Evolutionary conservation across 495 filamentous ascomycete genomes (phyloP), one percentile per base, ranked within the genome.

Genomic region (Ramalina intermedia): DNA sequence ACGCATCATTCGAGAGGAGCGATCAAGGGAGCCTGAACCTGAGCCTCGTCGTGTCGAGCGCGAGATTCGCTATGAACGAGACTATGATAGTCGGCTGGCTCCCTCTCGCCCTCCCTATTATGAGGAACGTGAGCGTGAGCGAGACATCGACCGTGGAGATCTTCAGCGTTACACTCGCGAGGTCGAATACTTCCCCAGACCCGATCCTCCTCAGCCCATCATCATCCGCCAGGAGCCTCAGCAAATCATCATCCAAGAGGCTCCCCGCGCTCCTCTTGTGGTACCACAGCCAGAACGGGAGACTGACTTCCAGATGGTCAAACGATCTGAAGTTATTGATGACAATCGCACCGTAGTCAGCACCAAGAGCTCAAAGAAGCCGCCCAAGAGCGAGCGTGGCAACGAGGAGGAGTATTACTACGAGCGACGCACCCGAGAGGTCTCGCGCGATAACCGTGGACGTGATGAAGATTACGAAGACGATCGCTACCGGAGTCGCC

Each of bases 241-340:
- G 56, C 76, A 75, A 58, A 76, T 89, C 66, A 82, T 87, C 56
- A 72, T 87, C 51, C 75, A 83, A 60, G 80, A 88, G 69, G 72
- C 75, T 4, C 78, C 80, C n/a, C 79, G 76, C 42, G 69, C 78
- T 41, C 79, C 79, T 7, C 69, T 86, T 49, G 77, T 88, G 44
- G 58, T 84, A 37, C 74, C 72, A 37, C 57, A 59, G 33, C 53
- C 33, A 41, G 46, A 72, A 23, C 70, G 81, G 33, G 80, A 87
- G 51, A 75, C 80, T 41, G 72, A 75, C 5, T 83, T 78, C 56
- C 81, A 82, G 45, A 63, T 87, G 48, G 73, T 87, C 49, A 73
- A 82, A 41, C 79, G 80, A 43, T 73, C 80, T 20, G 79, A 82
- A 51, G 55, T 64, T n/a, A n/a, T n/a, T 8, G 44, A 47, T 35